phyloP scores from a whole-genome alignment of 345 rosid genomes.

The Diplotaxis tenuifolia region DNA sequence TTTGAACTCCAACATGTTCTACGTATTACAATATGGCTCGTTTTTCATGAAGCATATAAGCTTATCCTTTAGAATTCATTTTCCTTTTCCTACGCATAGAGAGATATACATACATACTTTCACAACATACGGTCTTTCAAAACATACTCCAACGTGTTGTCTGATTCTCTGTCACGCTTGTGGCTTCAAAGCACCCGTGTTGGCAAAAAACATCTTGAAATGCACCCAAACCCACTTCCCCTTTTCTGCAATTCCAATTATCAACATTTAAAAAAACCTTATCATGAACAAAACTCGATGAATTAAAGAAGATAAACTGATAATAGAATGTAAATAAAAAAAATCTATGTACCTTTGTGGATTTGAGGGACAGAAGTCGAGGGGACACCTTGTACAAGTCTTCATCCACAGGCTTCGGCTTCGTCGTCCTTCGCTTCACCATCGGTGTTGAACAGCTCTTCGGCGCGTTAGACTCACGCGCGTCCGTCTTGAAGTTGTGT shows the following conservation, averaged over 20 bases:
- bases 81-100: conserved; percentile 7
- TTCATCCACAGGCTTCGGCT: conserved; percentile 82
- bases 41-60: conserved; percentile 7
- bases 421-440: conserved; percentile 32
- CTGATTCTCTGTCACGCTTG: conserved; percentile 27
- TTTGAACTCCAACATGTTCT: not conserved
- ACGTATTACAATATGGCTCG: conserved; percentile 9
- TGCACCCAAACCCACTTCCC: conserved; percentile 59
- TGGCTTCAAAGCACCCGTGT: conserved; percentile 46
- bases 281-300: too few species aligned
- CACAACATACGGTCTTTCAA: conserved; percentile 11
- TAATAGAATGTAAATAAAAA: not conserved
- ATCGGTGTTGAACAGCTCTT: conserved; percentile 26
- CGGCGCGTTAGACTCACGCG: conserved; percentile 29
- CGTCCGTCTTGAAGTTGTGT: conserved; percentile 2
- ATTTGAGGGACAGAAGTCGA: conserved; percentile 54
- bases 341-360: conserved; percentile 46
- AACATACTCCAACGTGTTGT: conserved; percentile 2
- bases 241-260: conserved; percentile 50
- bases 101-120: conserved; percentile 16
- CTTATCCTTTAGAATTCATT: conserved; percentile 7
- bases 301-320: not conserved
- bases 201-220: conserved; percentile 80
- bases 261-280: too few species aligned
- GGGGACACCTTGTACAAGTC: conserved; percentile 89